Evolutionary conservation across 495 filamentous ascomycete species (phyloP), one percentile per base, ranked within the genome.

Genomic region (Tuber microsphaerosporum): DNA sequence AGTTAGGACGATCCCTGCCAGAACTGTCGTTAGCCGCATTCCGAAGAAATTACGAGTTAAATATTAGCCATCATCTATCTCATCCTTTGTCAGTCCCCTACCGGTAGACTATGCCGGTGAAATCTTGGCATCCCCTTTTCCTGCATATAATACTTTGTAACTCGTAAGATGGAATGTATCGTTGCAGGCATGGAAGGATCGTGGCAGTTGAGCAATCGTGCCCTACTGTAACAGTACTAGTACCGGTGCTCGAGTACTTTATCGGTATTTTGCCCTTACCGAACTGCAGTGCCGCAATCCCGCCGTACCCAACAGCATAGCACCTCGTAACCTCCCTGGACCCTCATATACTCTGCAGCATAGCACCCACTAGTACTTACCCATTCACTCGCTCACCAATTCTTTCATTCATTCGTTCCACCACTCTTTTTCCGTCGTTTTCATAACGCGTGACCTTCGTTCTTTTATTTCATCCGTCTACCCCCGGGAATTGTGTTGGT

Each of bases 121-220:
- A 10, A 61, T 61, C 56, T 65, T 65, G 56, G 56, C 56, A 65
- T 65, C 56, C 56, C 56, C 56, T 34, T 65, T 65, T 65, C 51
- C n/a, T 26, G 51, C 9, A n/a, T n/a, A n/a, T n/a, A n/a, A n/a
- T n/a, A n/a, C n/a, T n/a, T n/a, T n/a, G n/a, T n/a, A n/a, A n/a
- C n/a, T 0, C 2, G 10, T 61, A 20, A 0, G 5, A 20, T 20
- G 45, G 17, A 46, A 46, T 5, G 20, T 51, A 22, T 20, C 5
- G 4, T 20, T 22, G 0, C 8, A 34, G 26, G 14, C 1, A 19
- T 6, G 56, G 12, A 16, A 16, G 26, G 12, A 7, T 14, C 26
- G 12, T 65, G 2, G 12, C 12, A 19, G 14, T 34, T 61, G 51
- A 61, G 10, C 51, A n/a, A 61, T 61, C 2, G 12, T 61, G 22